Base-by-base conservation (phyloP, 371 early-diverging fungal genomes). In the Furculomyces boomerangus region DNA sequence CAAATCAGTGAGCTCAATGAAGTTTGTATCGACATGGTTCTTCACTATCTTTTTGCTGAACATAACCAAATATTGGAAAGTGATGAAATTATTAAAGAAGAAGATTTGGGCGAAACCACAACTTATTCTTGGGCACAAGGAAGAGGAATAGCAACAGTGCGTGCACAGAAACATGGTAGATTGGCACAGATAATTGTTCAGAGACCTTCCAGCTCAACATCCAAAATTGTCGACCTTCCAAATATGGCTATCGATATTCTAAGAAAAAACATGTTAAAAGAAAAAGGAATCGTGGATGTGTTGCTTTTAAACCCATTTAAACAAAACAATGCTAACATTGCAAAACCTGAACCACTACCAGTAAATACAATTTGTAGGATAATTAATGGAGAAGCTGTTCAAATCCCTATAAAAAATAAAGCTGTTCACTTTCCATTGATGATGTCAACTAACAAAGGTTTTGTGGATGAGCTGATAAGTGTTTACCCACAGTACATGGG, bases 21-120 rank as follows among this genome's bases (percentile, higher is more conserved):
- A 57, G 81, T 92, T 8, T 90, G 91, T 53, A 71, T 96, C 59
- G 96, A 96, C 58, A 88, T 93, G 86, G 69, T 96, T 22, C 75
- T 89, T 16, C 79, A 88, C 22, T 86, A 87, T 65, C 72, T 86
- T 22, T 88, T 74, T 67, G 51, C 53, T 25, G 20, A 54, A 18
- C 56, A 52, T 57, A 47, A 60, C 22, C 59, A 57, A 3, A 40
- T 55, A 32, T 10, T 57, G n/a, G n/a, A 14, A 2, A 35, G 39
- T 29, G 56, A 28, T 13, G 61, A 49, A 22, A 64, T 44, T 22
- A 30, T 54, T 22, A 39, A 55, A 10, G 56, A 59, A 18, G 63
- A 65, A 25, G 69, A 72, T 52, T 58, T 73, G 43, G 59, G 76
- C 47, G 63, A 74, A 55, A 60, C 66, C 1, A 53, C 65, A 1